Percentiles rank a stretch among this genome's conserved stretches.
phyloP scores from a whole-genome alignment of 805 yeast genomes.

The Ogataea ganodermae region DNA sequence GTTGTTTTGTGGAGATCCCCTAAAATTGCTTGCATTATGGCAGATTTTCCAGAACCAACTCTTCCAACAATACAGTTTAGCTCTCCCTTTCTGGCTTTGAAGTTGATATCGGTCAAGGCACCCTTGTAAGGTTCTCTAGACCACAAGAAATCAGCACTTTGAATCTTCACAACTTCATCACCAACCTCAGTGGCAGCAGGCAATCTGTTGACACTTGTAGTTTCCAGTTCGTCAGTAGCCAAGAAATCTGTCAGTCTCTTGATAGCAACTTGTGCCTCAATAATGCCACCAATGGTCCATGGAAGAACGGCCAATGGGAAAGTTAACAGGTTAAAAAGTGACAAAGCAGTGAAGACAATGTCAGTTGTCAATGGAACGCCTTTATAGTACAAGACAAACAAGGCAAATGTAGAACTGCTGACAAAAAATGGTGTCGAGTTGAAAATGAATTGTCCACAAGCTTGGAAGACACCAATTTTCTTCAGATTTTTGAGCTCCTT shows the following conservation, averaged over 20 bases:
- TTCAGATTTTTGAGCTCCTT: constrained; percentile 77
- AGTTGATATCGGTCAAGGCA: constrained; percentile 63
- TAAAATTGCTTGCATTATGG: constrained; percentile 72
- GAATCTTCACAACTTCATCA: constrained; percentile 64
- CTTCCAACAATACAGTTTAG: constrained; percentile 84
- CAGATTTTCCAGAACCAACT: constrained; percentile 90
- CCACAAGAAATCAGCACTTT: constrained; percentile 76
- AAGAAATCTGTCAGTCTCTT: constrained; percentile 74
- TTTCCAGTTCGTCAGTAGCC: constrained; percentile 75
- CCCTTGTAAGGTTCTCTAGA: constrained; percentile 71
- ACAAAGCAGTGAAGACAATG: constrained; percentile 85
- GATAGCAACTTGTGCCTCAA: constrained; percentile 87
- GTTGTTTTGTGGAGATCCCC: constrained; percentile 80
- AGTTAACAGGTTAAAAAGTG: constrained; percentile 81
- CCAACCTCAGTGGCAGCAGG: constrained; percentile 55
- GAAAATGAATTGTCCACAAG: constrained; percentile 75
- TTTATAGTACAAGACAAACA: constrained; percentile 57
- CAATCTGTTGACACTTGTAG: constrained; percentile 56
- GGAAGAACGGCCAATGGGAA: constrained; percentile 95
- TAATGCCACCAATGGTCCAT: constrained; percentile 77
- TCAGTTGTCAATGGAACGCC: constrained; percentile 78
- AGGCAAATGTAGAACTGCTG: constrained; percentile 84
- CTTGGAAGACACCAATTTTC: constrained; percentile 70
- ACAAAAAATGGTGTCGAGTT: constrained; percentile 87
- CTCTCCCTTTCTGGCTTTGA: constrained; percentile 70